phyloP scores from a whole-genome alignment of 176 grass and related monocot genomes.

The Carex parvula region DNA sequence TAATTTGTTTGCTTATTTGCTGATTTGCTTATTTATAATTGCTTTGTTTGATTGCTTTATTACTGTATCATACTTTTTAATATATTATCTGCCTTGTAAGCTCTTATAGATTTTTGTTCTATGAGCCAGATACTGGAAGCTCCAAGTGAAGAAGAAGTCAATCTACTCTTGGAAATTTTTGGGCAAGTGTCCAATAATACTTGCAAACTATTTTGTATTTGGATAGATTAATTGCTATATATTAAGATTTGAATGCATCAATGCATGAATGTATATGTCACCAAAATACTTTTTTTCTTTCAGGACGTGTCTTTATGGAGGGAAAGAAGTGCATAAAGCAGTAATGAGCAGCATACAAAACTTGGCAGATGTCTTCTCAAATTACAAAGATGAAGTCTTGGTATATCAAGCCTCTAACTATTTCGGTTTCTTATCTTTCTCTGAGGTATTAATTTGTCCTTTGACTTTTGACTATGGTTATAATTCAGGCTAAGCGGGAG shows the following conservation, averaged over 20 bases:
- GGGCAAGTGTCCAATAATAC: conserved; percentile 43
- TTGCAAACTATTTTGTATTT: conserved; percentile 18
- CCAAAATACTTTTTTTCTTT: conserved; percentile 31
- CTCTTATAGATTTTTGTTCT: conserved; percentile 35
- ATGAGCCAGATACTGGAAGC: conserved; percentile 60
- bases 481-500: conserved; percentile 69
- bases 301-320: conserved; percentile 82
- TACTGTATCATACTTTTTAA: conserved; percentile 1
- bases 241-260: conserved; percentile 13
- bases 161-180: conserved; percentile 69
- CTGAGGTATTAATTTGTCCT: conserved; percentile 22
- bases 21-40: not conserved
- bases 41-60: not conserved
- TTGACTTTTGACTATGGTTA: conserved; percentile 28
- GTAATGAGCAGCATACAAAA: conserved; percentile 76
- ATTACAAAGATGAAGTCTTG: conserved; percentile 92
- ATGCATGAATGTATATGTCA: not conserved
- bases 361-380: conserved; percentile 68
- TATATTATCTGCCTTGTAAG: conserved; percentile 11
- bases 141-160: conserved; percentile 76
- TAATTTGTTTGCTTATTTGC: conserved; percentile 11
- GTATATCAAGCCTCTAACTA: conserved; percentile 36
- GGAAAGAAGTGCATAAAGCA: conserved; percentile 65
- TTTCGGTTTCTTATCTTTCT: conserved; percentile 13
- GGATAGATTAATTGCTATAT: conserved; percentile 12